Conservation (phyloP, 2,329 filamentous ascomycete species). For the Hirsutella rhossiliensis region DNA sequence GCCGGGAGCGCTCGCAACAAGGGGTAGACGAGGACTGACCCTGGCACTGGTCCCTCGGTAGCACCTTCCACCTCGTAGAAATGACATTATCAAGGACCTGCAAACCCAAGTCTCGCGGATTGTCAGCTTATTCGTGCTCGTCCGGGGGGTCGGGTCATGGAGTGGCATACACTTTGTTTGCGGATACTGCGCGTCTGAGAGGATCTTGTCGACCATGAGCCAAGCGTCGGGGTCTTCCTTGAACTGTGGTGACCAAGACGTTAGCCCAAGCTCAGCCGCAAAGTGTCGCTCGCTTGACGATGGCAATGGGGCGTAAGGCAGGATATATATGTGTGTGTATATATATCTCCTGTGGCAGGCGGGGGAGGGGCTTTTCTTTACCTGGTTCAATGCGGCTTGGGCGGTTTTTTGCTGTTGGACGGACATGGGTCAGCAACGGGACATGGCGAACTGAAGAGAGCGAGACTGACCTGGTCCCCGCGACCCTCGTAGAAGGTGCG, state of each 20-base stretch:
- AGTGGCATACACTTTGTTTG: conserved; percentile 79
- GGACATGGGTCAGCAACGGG: conserved; percentile 18
- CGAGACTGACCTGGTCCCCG: conserved; percentile 66
- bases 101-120: conserved; percentile 63
- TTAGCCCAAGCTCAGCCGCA: not conserved
- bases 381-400: conserved; percentile 85
- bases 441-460: not conserved
- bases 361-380: conserved; percentile 29
- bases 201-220: conserved; percentile 94
- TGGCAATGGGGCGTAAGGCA: not conserved
- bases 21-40: conserved; percentile 32
- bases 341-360: no score
- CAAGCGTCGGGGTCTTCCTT: conserved; percentile 98
- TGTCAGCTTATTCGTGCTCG: conserved; percentile 8
- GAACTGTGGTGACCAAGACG: conserved; percentile 47
- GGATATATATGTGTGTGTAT: no score
- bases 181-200: conserved; percentile 82
- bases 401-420: conserved; percentile 79
- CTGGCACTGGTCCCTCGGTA: conserved; percentile 92
- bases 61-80: conserved; percentile 96
- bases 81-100: conserved; percentile 98
- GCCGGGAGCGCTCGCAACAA: not conserved
- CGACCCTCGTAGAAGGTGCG: conserved; percentile 95
- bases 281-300: not conserved
- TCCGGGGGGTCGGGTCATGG: conserved; percentile 1